Base-by-base conservation (phyloP, 2,329 filamentous ascomycete species). In the Nemania sp. region DNA sequence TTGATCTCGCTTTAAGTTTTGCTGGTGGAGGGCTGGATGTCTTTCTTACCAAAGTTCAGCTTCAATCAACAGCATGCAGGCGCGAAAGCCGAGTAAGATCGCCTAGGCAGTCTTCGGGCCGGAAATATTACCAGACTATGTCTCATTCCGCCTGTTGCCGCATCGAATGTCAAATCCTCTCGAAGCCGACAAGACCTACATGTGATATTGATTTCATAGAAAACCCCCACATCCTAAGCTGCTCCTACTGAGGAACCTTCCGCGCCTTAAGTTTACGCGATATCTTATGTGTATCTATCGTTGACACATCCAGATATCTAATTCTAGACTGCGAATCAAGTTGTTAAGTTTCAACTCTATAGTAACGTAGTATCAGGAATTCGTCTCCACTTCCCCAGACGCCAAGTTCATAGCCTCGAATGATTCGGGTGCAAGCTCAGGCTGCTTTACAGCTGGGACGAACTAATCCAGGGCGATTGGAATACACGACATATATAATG, bases 301-400 rank as follows among this genome's bases (percentile, higher is more conserved):
- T 31, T 31, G 9, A 31, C 11, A 9, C 28, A 31, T 11, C 28
- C 22, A 31, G 28, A 14, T 11, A 31, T 31, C 28, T 12, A 31
- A 31, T 12, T 31, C 28, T 31, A 31, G n/a, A 31, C 26, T 31
- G n/a, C 28, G n/a, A 31, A 14, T 31, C 28, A 4, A 31, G n/a
- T 31, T 28, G 9, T 37, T 6, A 20, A 23, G 19, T 2, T 6
- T 14, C 26, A 7, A 30, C n/a, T n/a, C n/a, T n/a, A n/a, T n/a
- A 19, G 20, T 5, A n/a, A 26, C 44, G 14, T 22, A 15, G 40
- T 20, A 30, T 11, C n/a, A 22, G 6, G 20, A 39, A 15, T 26
- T 36, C 11, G 26, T 45, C 49, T 33, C 49, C 54, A 45, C 49
- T 56, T 53, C 54, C 54, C 49, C 54, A 36, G 52, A 46, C 44